Evolutionary conservation across 192 early-diverging fungal genomes (phyloP).

Genomic region (Podila epigama): DNA sequence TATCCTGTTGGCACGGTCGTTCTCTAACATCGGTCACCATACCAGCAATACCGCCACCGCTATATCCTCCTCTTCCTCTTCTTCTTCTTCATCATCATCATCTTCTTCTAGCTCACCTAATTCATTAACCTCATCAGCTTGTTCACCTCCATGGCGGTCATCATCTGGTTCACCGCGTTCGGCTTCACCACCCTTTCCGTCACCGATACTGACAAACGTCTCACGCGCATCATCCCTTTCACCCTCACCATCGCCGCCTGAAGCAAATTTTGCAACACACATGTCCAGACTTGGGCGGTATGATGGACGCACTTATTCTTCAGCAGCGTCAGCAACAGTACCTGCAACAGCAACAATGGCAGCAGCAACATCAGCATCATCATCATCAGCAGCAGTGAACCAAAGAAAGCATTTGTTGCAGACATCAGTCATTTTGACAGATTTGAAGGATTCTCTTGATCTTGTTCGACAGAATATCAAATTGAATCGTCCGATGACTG

Average conservation of each 20-base stretch:
- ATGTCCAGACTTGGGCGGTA: no score
- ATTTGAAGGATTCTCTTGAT: slow-evolving; percentile 50
- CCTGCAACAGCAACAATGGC: no score
- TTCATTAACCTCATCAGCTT: no score
- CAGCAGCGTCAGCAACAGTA: no score
- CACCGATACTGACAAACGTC: no score
- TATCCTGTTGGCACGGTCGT: neutral
- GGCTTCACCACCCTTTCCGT: no score
- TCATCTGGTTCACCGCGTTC: no score
- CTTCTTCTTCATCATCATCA: slow-evolving; percentile 1
- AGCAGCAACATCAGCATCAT: neutral
- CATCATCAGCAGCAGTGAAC: neutral
- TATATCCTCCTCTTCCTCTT: neutral
- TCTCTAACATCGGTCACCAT: neutral
- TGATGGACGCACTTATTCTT: no score
- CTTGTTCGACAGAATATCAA: slow-evolving; percentile 51
- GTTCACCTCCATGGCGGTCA: no score
- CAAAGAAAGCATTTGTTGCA: neutral
- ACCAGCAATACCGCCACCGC: neutral
- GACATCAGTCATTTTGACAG: slow-evolving; percentile 46
- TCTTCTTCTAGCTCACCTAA: neutral
- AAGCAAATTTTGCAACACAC: no score
- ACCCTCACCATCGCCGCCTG: no score
- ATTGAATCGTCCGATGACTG: slow-evolving; percentile 18
- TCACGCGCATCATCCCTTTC: no score